These are phyloP conservation scores for Phanerochaete sordida DNA, from an alignment of 768 basidiomycete species.

Conservation along the genomic window DNA sequence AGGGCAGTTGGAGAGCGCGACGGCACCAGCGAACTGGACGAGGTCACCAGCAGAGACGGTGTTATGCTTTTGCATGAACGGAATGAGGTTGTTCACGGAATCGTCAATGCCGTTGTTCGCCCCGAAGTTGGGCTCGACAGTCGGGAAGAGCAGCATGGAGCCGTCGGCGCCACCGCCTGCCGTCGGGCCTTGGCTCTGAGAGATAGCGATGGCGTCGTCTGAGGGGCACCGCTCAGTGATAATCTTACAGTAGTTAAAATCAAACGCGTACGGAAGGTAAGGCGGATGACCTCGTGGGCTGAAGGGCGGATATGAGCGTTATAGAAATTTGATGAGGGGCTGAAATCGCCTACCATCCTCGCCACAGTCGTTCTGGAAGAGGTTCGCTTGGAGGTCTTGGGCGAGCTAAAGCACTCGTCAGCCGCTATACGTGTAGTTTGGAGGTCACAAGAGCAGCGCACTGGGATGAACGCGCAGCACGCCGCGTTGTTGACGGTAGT, in stretches of 20 bases:
- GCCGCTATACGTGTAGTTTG: background rate
- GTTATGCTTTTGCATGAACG: slow-evolving; percentile 13
- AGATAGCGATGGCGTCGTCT: slow-evolving; percentile 25
- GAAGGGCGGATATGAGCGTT: background rate
- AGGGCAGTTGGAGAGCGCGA: slow-evolving; percentile 20
- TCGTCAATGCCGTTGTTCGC: slow-evolving; percentile 43
- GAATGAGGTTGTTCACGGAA: slow-evolving; percentile 17
- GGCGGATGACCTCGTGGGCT: slow-evolving; percentile 24
- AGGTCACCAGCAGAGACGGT: slow-evolving; percentile 14
- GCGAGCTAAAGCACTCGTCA: background rate
- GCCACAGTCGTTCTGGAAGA: slow-evolving; percentile 20
- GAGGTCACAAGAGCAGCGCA: slow-evolving; percentile 5
- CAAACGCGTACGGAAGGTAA: slow-evolving; percentile 22
- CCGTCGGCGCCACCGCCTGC: slow-evolving; percentile 38
- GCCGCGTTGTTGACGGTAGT: slow-evolving; percentile 8
- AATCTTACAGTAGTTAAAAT: too few species aligned
- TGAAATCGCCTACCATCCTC: slow-evolving; percentile 13
- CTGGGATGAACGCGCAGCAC: slow-evolving; percentile 13
- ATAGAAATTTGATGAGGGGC: too few species aligned
- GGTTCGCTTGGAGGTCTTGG: background rate
- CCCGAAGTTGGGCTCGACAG: slow-evolving; percentile 39
- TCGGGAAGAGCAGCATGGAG: slow-evolving; percentile 43
- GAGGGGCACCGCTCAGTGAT: too few species aligned
- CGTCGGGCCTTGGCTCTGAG: background rate
- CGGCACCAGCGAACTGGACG: slow-evolving; percentile 23